Evolutionary conservation across 352 stramenopile species (phyloP).

Genomic region (Phytophthora melonis): DNA sequence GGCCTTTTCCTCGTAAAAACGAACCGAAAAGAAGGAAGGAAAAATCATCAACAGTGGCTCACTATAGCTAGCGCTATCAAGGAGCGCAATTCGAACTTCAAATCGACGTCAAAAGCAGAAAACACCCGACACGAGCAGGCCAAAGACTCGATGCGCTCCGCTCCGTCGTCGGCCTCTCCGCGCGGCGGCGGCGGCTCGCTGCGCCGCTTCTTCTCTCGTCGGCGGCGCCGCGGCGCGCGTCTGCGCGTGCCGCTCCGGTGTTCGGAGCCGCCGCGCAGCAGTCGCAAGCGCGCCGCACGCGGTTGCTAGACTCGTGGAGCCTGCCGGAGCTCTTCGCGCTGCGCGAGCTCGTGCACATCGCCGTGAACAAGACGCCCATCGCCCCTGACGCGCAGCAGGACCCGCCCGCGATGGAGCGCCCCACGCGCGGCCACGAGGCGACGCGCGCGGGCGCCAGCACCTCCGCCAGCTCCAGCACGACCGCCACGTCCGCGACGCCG

Average conservation of each 20-base stretch:
- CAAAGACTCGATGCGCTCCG: conserved; percentile 22
- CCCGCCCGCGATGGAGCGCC: too few species aligned
- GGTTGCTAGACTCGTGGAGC: conserved; percentile 61
- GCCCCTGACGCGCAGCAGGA: conserved; percentile 6
- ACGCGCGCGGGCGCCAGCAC: conserved; percentile 23
- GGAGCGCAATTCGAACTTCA: conserved; percentile 17
- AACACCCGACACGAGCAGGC: neutral
- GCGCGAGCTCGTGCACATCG: conserved; percentile 58
- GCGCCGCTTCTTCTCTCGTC: conserved; percentile 42
- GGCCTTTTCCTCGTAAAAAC: conserved; percentile 8
- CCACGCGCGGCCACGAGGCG: conserved; percentile 16
- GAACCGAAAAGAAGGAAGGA: conserved; percentile 25
- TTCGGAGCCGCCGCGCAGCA: conserved; percentile 23
- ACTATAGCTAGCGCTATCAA: conserved; percentile 1
- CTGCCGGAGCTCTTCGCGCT: conserved; percentile 69
- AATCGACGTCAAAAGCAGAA: conserved; percentile 23
- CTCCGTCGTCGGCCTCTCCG: conserved; percentile 19
- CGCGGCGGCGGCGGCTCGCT: conserved; percentile 23
- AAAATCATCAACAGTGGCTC: conserved; percentile 2
- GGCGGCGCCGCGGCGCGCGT: conserved; percentile 13
- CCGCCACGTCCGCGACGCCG: conserved; percentile 29
- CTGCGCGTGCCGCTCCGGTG: neutral
- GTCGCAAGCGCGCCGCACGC: conserved; percentile 33
- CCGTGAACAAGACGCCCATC: conserved; percentile 42
- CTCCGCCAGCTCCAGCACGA: conserved; percentile 37